Percentiles rank a stretch among this genome's conserved stretches.
Evolutionary conservation across 768 basidiomycete genomes (phyloP).

Genomic region (Podaxis carcinomalis): DNA sequence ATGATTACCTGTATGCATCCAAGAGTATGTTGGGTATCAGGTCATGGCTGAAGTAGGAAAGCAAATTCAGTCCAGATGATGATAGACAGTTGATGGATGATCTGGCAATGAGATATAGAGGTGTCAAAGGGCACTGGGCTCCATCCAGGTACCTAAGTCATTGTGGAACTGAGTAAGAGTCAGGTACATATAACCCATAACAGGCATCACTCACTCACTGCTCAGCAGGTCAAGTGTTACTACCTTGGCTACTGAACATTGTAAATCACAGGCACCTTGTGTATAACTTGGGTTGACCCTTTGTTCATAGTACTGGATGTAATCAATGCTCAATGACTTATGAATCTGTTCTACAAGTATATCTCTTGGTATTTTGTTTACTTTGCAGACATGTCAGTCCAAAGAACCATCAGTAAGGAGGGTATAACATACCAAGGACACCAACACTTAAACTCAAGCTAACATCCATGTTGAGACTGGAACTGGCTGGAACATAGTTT

Average conservation of each 20-base stretch:
- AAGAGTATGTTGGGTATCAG: neutral
- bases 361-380: neutral
- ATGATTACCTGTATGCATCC: neutral
- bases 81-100: neutral
- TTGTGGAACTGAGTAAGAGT: neutral
- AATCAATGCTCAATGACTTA: neutral
- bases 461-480: neutral
- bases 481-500: neutral
- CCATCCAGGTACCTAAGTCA: neutral
- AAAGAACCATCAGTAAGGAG: neutral
- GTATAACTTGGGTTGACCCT: neutral
- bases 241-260: neutral
- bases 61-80: neutral
- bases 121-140: neutral
- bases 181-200: neutral
- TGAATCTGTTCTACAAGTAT: neutral
- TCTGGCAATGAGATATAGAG: neutral
- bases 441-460: constrained; percentile 2
- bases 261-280: neutral
- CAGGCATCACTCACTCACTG: neutral
- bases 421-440: neutral
- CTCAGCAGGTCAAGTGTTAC: constrained; percentile 2
- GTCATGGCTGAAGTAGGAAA: neutral
- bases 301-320: constrained; percentile 3
- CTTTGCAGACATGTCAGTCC: neutral